Evolutionary conservation across 2,329 filamentous ascomycete genomes (phyloP).

Genomic region (Septoria petroselini): DNA sequence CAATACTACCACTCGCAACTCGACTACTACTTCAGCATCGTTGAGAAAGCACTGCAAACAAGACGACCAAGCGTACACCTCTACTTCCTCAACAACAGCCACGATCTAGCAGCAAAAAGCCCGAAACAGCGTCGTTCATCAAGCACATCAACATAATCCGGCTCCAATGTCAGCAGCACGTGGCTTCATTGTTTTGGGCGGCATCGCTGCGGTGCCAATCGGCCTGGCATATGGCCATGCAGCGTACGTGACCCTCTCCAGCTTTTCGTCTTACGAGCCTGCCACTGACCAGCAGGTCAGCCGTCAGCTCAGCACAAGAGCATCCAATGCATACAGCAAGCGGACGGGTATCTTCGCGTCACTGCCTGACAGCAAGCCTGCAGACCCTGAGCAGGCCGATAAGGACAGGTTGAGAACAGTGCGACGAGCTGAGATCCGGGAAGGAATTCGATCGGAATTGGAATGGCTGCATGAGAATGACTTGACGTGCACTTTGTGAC

Average conservation of each 20-base stretch:
- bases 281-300: neutral
- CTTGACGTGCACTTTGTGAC: constrained; percentile 19
- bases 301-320: constrained; percentile 12
- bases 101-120: neutral
- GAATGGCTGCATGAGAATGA: constrained; percentile 19
- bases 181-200: constrained; percentile 11
- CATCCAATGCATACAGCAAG: constrained; percentile 17
- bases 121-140: neutral
- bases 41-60: constrained; percentile 17
- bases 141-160: constrained; percentile 3
- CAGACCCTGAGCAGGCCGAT: constrained; percentile 9
- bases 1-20: constrained; percentile 6
- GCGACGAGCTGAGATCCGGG: constrained; percentile 10
- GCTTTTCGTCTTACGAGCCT: constrained; percentile 3
- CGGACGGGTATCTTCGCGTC: constrained; percentile 17
- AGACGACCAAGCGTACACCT: constrained; percentile 15
- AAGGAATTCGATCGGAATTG: constrained; percentile 13
- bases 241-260: constrained; percentile 10
- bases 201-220: constrained; percentile 13
- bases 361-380: constrained; percentile 1
- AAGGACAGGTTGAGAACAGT: constrained; percentile 13
- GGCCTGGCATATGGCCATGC: constrained; percentile 13
- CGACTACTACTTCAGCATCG: constrained; percentile 13
- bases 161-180: constrained; percentile 11
- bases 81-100: constrained; percentile 13